These are phyloP conservation scores for Pythium vanterpoolii DNA, from an alignment of 352 stramenopile genomes.

Conservation along the genomic window DNA sequence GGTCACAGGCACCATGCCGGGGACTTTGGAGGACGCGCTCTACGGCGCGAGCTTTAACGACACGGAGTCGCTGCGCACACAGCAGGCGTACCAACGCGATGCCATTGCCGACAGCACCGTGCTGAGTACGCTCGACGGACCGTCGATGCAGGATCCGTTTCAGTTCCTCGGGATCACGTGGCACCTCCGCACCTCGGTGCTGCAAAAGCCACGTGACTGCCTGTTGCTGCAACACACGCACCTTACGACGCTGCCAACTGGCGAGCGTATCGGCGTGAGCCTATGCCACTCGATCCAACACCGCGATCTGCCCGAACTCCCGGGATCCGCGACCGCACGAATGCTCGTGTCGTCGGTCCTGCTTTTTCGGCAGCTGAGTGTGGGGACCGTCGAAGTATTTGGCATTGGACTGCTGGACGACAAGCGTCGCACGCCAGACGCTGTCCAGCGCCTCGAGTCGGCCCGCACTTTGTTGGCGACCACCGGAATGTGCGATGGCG, in stretches of 20 bases:
- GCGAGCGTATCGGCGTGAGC: constrained; percentile 46
- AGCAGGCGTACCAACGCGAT: constrained; percentile 36
- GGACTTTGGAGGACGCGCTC: constrained; percentile 49
- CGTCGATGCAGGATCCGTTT: constrained; percentile 28
- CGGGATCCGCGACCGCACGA: constrained; percentile 28
- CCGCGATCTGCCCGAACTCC: constrained; percentile 37
- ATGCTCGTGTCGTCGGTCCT: constrained; percentile 32
- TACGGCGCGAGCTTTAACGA: constrained; percentile 44
- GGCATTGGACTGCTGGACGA: constrained; percentile 32
- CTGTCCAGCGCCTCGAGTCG: constrained; percentile 25
- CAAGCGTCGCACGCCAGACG: not conserved
- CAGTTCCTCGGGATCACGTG: constrained; percentile 37
- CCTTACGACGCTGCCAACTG: not conserved
- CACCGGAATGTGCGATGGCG: constrained; percentile 22
- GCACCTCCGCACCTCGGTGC: constrained; percentile 1
- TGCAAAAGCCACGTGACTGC: constrained; percentile 39
- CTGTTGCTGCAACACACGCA: constrained; percentile 23
- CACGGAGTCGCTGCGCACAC: constrained; percentile 32
- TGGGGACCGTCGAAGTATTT: constrained; percentile 39
- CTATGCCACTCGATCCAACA: constrained; percentile 52
- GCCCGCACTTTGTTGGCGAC: constrained; percentile 19
- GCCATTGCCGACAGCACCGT: constrained; percentile 28
- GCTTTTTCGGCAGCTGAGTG: constrained; percentile 39
- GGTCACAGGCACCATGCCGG: constrained; percentile 29
- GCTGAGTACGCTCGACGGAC: constrained; percentile 24